phyloP scores from a whole-genome alignment of 768 basidiomycete species.

The Dictyophora rubrovolvata region DNA sequence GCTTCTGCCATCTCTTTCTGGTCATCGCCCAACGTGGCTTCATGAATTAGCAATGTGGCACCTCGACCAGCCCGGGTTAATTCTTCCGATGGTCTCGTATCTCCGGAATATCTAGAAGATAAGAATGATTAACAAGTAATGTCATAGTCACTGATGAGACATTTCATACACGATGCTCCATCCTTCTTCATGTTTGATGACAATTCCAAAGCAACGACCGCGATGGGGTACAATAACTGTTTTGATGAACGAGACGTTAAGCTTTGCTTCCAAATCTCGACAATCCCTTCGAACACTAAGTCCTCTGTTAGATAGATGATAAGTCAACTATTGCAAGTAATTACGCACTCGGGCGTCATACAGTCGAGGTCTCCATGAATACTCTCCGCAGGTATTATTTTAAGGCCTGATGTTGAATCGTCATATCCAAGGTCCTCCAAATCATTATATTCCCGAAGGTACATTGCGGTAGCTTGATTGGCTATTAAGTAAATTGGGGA shows the following conservation, averaged over 20 bases:
- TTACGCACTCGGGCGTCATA: background rate
- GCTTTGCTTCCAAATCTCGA: constrained; percentile 33
- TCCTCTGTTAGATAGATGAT: constrained; percentile 18
- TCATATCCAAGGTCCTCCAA: constrained; percentile 63
- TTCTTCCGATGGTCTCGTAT: constrained; percentile 68
- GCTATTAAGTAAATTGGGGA: constrained; percentile 66
- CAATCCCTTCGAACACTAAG: constrained; percentile 36
- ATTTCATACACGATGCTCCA: constrained; percentile 69
- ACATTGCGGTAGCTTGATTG: constrained; percentile 43
- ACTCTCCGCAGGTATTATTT: constrained; percentile 12
- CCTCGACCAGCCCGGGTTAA: constrained; percentile 53
- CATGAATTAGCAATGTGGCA: constrained; percentile 84
- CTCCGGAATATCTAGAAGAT: constrained; percentile 70
- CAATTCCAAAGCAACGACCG: constrained; percentile 59
- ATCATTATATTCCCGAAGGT: constrained; percentile 62
- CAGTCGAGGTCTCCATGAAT: background rate
- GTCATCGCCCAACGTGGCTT: constrained; percentile 86
- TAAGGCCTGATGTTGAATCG: constrained; percentile 13
- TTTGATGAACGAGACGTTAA: constrained; percentile 50
- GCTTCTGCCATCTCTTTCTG: constrained; percentile 57
- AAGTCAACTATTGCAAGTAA: constrained; percentile 22
- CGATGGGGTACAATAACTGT: constrained; percentile 71
- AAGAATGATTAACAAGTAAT: background rate
- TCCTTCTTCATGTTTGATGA: constrained; percentile 56
- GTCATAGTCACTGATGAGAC: background rate